Conservation (phyloP, 176 grass and related monocot species). For the Aechmea fasciata region DNA sequence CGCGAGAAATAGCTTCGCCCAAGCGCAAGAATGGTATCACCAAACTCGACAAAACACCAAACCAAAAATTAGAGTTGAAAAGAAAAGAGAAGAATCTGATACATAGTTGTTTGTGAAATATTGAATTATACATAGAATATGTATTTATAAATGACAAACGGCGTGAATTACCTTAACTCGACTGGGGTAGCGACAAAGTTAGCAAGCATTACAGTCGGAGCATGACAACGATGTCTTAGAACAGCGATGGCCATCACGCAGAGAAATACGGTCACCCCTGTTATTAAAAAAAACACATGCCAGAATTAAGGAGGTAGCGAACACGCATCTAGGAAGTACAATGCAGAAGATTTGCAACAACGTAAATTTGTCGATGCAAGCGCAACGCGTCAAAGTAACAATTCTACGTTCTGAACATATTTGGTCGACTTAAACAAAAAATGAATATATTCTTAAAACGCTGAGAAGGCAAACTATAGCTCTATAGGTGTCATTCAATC, state of each 20-base stretch:
- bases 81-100: neutral
- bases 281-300: neutral
- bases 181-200: conserved; percentile 42
- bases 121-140: neutral
- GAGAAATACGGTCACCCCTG: conserved; percentile 40
- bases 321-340: neutral
- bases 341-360: neutral
- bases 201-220: conserved; percentile 39
- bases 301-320: neutral
- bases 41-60: conserved; percentile 19
- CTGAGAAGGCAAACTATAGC: too few relatives aligned
- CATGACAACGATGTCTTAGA: conserved; percentile 36
- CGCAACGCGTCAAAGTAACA: neutral
- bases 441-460: too few relatives aligned
- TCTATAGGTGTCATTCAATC: too few relatives aligned
- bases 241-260: conserved; percentile 34
- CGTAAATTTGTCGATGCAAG: neutral
- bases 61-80: neutral
- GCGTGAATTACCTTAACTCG: conserved; percentile 33
- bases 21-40: conserved; percentile 45
- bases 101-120: neutral
- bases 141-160: neutral
- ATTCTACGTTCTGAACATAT: too few relatives aligned
- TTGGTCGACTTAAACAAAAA: too few relatives aligned
- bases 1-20: conserved; percentile 32